Evolutionary conservation across 176 grass and related monocot species (phyloP).

Genomic region (Zea luxurians): DNA sequence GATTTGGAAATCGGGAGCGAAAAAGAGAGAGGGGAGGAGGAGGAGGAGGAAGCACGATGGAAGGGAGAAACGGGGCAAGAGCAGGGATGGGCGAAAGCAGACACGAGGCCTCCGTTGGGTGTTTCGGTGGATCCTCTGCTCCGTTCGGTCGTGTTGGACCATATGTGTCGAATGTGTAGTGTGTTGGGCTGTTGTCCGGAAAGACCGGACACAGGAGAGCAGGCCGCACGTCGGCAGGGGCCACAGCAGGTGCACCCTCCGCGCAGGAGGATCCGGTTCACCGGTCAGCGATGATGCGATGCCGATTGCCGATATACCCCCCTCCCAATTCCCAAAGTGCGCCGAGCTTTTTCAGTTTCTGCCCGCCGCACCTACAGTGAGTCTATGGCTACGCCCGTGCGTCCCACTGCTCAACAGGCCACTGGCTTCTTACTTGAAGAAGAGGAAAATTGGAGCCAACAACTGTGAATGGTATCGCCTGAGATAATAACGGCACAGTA

Average conservation of each 20-base stretch:
- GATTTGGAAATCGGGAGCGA: not conserved
- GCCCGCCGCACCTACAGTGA: not conserved
- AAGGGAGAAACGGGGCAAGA: not conserved
- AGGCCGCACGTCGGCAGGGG: too few species aligned
- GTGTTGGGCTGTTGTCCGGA: too few species aligned
- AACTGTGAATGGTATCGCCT: too few species aligned
- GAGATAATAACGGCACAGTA: too few species aligned
- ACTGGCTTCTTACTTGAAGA: too few species aligned
- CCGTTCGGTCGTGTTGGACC: not conserved
- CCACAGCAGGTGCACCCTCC: not conserved
- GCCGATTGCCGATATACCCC: not conserved
- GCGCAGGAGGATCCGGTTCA: constrained; percentile 22
- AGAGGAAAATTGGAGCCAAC: too few species aligned
- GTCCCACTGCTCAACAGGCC: too few species aligned
- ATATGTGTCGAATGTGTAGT: too few species aligned
- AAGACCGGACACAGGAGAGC: too few species aligned
- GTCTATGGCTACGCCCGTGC: not conserved
- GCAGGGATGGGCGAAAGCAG: not conserved
- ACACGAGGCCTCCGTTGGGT: constrained; percentile 24
- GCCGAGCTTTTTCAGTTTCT: not conserved
- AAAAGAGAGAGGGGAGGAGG: not conserved
- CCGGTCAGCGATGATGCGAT: constrained; percentile 35
- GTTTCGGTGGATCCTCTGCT: constrained; percentile 18
- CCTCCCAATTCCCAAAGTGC: not conserved
- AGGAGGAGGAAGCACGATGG: not conserved